phyloP scores from a whole-genome alignment of 306 rosid species.

The Trifolium subterraneum region DNA sequence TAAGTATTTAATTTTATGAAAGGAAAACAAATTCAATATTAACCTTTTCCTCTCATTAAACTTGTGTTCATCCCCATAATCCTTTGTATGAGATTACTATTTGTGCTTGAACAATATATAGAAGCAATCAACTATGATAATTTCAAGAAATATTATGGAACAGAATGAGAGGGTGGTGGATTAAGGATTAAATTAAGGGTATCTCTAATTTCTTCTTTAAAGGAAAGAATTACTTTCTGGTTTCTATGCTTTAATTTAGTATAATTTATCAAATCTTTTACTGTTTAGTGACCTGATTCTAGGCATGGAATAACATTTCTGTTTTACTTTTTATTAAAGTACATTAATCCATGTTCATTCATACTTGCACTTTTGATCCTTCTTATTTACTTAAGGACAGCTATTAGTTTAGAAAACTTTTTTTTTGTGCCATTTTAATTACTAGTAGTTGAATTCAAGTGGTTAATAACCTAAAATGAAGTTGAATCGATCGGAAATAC shows the following conservation, averaged over 20 bases:
- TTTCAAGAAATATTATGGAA: slow-evolving; percentile 14
- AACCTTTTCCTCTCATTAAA: slow-evolving; percentile 54
- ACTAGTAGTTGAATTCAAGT: too few species aligned
- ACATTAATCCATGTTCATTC: too few species aligned
- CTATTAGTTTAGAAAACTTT: too few species aligned
- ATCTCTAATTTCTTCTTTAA: slow-evolving; percentile 36
- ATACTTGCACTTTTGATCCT: too few species aligned
- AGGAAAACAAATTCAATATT: neutral
- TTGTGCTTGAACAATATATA: neutral
- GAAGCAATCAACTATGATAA: slow-evolving; percentile 21
- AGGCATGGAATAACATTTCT: slow-evolving; percentile 29
- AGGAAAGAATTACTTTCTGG: slow-evolving; percentile 58
- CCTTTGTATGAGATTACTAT: neutral
- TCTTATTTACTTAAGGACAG: too few species aligned
- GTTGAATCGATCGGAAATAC: too few species aligned
- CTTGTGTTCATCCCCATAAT: slow-evolving; percentile 55
- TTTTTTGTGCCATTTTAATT: too few species aligned
- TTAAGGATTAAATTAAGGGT: slow-evolving; percentile 2
- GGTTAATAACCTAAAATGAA: too few species aligned
- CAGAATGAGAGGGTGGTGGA: neutral
- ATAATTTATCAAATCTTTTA: slow-evolving; percentile 17
- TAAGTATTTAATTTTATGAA: neutral
- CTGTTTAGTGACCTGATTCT: slow-evolving; percentile 21
- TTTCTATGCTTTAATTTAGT: neutral
- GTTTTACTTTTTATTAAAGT: neutral